Evolutionary conservation across 768 basidiomycete species (phyloP).

Genomic region (Glaciozyma martinii): DNA sequence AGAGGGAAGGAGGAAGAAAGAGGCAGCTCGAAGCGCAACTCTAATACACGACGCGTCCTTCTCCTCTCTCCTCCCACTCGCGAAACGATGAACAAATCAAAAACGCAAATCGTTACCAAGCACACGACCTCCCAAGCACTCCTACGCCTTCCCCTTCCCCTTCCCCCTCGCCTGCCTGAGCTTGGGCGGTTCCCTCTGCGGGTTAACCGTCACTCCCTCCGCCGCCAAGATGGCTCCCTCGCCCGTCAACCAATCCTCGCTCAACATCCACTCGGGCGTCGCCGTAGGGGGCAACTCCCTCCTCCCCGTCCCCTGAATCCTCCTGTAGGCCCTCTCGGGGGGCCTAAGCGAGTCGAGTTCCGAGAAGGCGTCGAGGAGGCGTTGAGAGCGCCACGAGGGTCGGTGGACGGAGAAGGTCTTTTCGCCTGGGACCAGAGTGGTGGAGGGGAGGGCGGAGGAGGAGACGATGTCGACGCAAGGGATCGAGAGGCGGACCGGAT

Average conservation of each 20-base stretch:
- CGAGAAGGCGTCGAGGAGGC: not conserved
- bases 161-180: not conserved
- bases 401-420: constrained; percentile 10
- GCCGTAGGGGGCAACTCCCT: constrained; percentile 3
- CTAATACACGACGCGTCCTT: too few relatives aligned
- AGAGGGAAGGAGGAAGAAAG: too few relatives aligned
- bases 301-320: constrained; percentile 1
- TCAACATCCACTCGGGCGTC: constrained; percentile 11
- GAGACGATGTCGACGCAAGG: not conserved
- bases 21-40: too few relatives aligned
- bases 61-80: too few relatives aligned
- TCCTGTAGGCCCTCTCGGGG: constrained; percentile 13
- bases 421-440: not conserved
- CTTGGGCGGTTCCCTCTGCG: not conserved
- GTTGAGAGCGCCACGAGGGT: constrained; percentile 7
- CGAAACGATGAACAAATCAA: not conserved
- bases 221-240: not conserved
- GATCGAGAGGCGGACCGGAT: not conserved
- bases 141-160: not conserved
- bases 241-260: not conserved
- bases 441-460: not conserved
- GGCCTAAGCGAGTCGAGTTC: constrained; percentile 14
- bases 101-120: not conserved
- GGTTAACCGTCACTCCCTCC: not conserved
- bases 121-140: not conserved